phyloP scores from a whole-genome alignment of 2,329 filamentous ascomycete genomes.

The Fusarium sp. region DNA sequence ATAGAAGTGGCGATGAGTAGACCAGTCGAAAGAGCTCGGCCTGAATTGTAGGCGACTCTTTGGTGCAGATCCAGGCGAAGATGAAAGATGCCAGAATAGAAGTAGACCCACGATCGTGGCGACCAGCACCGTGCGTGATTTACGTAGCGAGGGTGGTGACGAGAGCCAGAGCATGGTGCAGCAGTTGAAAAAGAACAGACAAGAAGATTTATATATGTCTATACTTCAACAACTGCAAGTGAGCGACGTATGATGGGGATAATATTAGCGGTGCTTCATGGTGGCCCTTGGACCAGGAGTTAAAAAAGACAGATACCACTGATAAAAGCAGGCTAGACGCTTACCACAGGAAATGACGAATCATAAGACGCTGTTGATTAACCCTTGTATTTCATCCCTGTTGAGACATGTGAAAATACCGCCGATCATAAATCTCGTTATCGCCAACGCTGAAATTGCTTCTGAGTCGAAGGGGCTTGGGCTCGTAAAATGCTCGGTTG shows the following conservation, averaged over 20 bases:
- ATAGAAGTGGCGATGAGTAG: conserved; percentile 45
- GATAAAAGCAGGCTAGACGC: background rate
- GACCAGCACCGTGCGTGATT: conserved; percentile 11
- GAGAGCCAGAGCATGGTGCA: conserved; percentile 10
- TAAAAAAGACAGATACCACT: background rate
- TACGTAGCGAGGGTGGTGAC: background rate
- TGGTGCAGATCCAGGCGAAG: background rate
- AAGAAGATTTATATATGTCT: background rate
- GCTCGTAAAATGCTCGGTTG: background rate
- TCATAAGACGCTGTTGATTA: background rate
- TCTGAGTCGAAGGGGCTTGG: background rate
- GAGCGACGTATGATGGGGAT: background rate
- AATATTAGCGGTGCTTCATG: background rate
- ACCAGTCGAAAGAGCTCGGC: conserved; percentile 52
- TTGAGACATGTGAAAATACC: background rate
- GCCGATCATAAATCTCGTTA: background rate
- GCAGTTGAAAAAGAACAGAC: background rate
- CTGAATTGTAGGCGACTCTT: conserved; percentile 35
- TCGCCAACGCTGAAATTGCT: background rate
- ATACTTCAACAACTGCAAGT: background rate
- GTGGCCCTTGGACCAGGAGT: background rate
- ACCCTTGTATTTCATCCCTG: conserved; percentile 7
- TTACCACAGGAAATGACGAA: background rate
- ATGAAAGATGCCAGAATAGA: conserved; percentile 19
- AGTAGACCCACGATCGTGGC: background rate